Evolutionary conservation across 371 early-diverging fungal species (phyloP), one percentile per base, ranked within the genome.

Genomic region (Mucor racemosus): DNA sequence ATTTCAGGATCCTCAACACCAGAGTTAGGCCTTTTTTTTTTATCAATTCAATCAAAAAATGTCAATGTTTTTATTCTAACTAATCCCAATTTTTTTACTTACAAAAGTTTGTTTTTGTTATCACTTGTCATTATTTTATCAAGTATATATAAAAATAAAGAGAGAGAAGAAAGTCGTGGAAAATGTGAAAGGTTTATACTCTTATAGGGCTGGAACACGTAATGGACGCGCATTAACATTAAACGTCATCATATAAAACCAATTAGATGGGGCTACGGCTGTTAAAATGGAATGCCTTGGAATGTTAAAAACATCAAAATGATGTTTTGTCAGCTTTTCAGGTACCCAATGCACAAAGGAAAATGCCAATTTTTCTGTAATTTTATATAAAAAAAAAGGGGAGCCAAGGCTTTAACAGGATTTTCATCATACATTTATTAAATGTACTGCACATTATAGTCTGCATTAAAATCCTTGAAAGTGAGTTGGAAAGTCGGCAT

Each of bases 1-100:
- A 73, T 72, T 38, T 79, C 71, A 17, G 64, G 48, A 50, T 68
- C 70, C 19, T 84, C 77, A 56, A 70, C 65, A 64, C 82, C 84
- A 65, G 85, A 73, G 65, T 82, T 84, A 11, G 83, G 79, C 34
- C 83, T 83, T 68, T 34, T 83, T 68, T 34, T 15, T 14, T 33
- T 42, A 46, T 13, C 21, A 34, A 55, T 15, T 15, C 15, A 5
- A 15, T 14, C 1, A 11, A 35, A n/a, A 11, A 9, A 31, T 33
- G 11, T 21, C 7, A 5, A 4, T 35, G 56, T 14, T 34, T 0
- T 6, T 15, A 21, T 46, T 19, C 0, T 31, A 0, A 11, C 7
- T 1, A 38, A 11, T 11, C 38, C 38, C 38, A 7, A 38, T 38
- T 11, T 13, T n/a, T 3, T 31, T 10, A 55, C 73, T 65, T 73